Evolutionary conservation across 2,329 filamentous ascomycete species (phyloP), one percentile per base, ranked within the genome.

Genomic region (Monilinia fructigena): DNA sequence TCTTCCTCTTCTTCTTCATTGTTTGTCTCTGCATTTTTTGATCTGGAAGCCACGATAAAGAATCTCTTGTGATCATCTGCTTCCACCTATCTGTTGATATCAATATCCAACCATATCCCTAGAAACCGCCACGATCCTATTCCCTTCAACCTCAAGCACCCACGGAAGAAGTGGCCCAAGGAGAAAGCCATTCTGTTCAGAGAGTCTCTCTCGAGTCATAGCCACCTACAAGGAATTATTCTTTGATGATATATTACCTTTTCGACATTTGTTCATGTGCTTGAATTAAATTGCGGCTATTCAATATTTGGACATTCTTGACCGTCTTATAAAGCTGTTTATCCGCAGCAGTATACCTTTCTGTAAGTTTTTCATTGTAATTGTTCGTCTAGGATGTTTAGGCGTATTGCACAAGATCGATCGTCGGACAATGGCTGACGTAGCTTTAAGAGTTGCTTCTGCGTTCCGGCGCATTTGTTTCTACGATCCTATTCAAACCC

Each of bases 391-490:
- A 20, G 35, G 16, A 52, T 23, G 66, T 64, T 61, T 52, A 48
- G 53, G 28, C 28, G 28, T 64, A 48, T 65, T 79, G 28, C 20
- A 61, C 45, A 50, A 61, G 28, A 50, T 61, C 31, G 28, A 50
- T 61, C 31, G 18, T 8, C n/a, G 31, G 31, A 40, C 31, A 61
- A 61, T 80, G 78, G 78, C 80, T 81, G 79, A 82, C 74, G 74
- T 75, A 52, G 73, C 81, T 66, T 68, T 81, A 63, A 78, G 78
- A 72, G 76, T 77, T 72, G 77, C 78, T 48, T 77, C 78, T 70
- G 75, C 77, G 68, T 75, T 81, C 50, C 77, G 79, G 63, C 75
- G 74, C 71, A 74, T 80, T 26, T 80, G 78, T 42, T 80, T 80
- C 61, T 76, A 77, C 63, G 76, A 78, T 74, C 75, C 77, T 68